Conservation (phyloP, 2,329 filamentous ascomycete species). For the Huntiella bhutanensis region DNA sequence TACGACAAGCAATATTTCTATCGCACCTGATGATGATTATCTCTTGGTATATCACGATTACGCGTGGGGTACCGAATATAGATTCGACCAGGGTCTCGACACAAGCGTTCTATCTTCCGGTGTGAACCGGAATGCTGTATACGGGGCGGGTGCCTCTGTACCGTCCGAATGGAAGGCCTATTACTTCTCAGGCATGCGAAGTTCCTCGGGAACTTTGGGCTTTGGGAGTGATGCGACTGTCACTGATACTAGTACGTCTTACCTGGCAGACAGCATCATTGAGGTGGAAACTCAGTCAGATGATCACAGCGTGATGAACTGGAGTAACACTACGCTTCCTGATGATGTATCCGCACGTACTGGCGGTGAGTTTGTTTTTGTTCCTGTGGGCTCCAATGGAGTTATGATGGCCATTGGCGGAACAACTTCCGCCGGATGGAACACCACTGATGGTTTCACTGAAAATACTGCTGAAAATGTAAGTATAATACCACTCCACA, state of each 20-base stretch:
- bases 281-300: slow-evolving; percentile 34
- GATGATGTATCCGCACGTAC: slow-evolving; percentile 32
- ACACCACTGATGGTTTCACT: slow-evolving; percentile 18
- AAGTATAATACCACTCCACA: neutral
- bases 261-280: slow-evolving; percentile 37
- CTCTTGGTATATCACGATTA: slow-evolving; percentile 33
- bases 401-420: slow-evolving; percentile 63
- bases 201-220: slow-evolving; percentile 31
- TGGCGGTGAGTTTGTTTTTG: slow-evolving; percentile 49
- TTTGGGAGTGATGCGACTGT: slow-evolving; percentile 15
- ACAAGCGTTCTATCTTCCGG: slow-evolving; percentile 22
- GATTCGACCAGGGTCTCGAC: slow-evolving; percentile 27
- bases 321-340: slow-evolving; percentile 38
- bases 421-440: slow-evolving; percentile 38
- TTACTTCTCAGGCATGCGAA: slow-evolving; percentile 48
- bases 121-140: slow-evolving; percentile 43
- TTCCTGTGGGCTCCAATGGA: slow-evolving; percentile 59
- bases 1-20: slow-evolving; percentile 18
- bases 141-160: slow-evolving; percentile 42
- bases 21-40: slow-evolving; percentile 23
- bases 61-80: slow-evolving; percentile 28
- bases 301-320: slow-evolving; percentile 28
- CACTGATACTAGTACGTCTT: slow-evolving; percentile 14
- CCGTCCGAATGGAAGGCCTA: slow-evolving; percentile 54
- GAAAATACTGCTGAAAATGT: slow-evolving; percentile 16